Conservation (phyloP, 441 rosid species). For the Gossypium schwendimanii region DNA sequence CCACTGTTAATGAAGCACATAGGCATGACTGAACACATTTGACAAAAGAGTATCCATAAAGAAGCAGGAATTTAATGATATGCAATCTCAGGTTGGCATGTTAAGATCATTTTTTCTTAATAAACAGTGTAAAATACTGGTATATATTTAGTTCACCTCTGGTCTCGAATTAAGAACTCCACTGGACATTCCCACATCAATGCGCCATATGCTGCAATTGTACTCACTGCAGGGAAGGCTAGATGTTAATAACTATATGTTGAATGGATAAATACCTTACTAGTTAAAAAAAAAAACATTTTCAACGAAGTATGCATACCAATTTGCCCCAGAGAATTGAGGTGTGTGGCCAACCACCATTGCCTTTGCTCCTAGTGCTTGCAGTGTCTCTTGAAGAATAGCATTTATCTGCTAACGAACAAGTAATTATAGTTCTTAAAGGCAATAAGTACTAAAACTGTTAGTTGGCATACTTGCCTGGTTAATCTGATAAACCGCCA, state of each 20-base stretch:
- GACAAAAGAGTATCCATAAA: background rate
- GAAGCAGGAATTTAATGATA: background rate
- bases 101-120: background rate
- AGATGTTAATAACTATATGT: background rate
- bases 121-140: background rate
- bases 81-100: background rate
- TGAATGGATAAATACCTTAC: background rate
- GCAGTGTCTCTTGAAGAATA: constrained; percentile 58
- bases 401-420: constrained; percentile 40
- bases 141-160: constrained; percentile 46
- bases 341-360: constrained; percentile 99
- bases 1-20: background rate
- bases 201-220: constrained; percentile 72
- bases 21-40: background rate
- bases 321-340: constrained; percentile 66
- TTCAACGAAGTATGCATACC: constrained; percentile 31
- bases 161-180: constrained; percentile 87
- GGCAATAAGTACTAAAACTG: background rate
- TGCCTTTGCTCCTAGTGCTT: constrained; percentile 61
- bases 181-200: constrained; percentile 96
- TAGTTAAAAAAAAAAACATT: background rate
- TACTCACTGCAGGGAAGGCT: constrained; percentile 45
- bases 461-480: constrained; percentile 43
- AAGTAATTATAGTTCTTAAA: constrained; percentile 8
- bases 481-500: constrained; percentile 44